Conservation (phyloP, 352 stramenopile genomes). For the Thraustotheca clavata region DNA sequence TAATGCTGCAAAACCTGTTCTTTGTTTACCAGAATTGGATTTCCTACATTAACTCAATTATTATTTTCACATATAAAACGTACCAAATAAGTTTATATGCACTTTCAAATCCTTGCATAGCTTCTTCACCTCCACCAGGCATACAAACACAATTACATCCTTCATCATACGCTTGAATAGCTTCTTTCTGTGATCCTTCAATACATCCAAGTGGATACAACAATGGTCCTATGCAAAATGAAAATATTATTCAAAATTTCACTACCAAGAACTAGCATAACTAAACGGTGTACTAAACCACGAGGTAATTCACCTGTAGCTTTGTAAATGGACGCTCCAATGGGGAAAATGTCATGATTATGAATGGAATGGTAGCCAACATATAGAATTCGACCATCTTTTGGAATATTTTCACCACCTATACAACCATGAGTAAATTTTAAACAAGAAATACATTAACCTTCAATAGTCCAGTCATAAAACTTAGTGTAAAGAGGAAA, state of each 20-base stretch:
- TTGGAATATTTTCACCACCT: not conserved
- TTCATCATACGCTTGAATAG: not conserved
- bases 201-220: not conserved
- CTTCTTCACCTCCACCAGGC: not conserved
- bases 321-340: not conserved
- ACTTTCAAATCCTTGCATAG: not conserved
- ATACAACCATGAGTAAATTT: not conserved
- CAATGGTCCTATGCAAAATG: no score
- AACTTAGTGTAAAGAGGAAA: not conserved
- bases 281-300: not conserved
- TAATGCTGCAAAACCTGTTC: not conserved
- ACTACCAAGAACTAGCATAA: not conserved
- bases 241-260: no score
- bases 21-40: not conserved
- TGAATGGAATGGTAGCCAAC: not conserved
- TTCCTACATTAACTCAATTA: not conserved
- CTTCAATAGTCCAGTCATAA: conserved; percentile 4
- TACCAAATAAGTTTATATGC: not conserved
- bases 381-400: not conserved
- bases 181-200: not conserved
- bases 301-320: not conserved
- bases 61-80: not conserved
- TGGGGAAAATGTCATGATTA: not conserved
- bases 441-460: not conserved
- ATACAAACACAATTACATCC: not conserved